Percentiles rank a stretch among this genome's conserved stretches.
Evolutionary conservation across 495 filamentous ascomycete genomes (phyloP).

Genomic region (Penicillium tannophilum): DNA sequence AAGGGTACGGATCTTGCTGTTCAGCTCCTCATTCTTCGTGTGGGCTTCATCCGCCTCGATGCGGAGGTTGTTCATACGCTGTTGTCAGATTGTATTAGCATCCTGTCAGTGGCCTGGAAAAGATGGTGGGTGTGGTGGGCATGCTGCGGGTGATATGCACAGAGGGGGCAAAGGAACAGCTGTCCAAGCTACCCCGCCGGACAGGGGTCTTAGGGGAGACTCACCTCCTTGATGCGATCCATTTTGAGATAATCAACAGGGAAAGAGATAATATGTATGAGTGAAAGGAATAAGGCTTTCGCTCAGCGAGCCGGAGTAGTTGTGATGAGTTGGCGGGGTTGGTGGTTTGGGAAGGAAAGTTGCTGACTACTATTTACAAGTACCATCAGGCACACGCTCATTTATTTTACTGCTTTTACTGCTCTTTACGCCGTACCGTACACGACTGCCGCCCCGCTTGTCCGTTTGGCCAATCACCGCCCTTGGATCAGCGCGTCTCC

Average conservation of each 20-base stretch:
- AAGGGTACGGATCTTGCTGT: slow-evolving; percentile 80
- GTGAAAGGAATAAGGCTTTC: slow-evolving; percentile 39
- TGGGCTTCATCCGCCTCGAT: slow-evolving; percentile 83
- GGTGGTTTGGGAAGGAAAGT: slow-evolving; percentile 22
- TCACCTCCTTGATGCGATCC: slow-evolving; percentile 79
- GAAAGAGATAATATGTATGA: slow-evolving; percentile 34
- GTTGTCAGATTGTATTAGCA: slow-evolving; percentile 24
- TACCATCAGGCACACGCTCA: slow-evolving; percentile 16
- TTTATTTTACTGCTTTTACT: slow-evolving; percentile 10
- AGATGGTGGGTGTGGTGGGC: slow-evolving; percentile 1
- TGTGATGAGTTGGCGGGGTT: slow-evolving; percentile 21
- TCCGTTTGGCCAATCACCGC: slow-evolving; percentile 23
- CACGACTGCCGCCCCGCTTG: slow-evolving; percentile 24
- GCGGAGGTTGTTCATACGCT: slow-evolving; percentile 95
- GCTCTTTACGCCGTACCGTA: slow-evolving; percentile 20
- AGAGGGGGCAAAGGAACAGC: slow-evolving; percentile 26
- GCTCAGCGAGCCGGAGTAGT: slow-evolving; percentile 45
- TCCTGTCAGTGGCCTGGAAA: neutral
- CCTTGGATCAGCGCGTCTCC: slow-evolving; percentile 42
- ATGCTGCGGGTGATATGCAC: slow-evolving; percentile 23
- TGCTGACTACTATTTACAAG: slow-evolving; percentile 18
- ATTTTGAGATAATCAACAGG: slow-evolving; percentile 38
- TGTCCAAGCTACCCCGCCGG: slow-evolving; percentile 49
- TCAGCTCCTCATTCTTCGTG: slow-evolving; percentile 80
- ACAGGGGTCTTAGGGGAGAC: slow-evolving; percentile 38